Conservation (phyloP, 2,329 filamentous ascomycete genomes). For the Stemphylium vesicarium region DNA sequence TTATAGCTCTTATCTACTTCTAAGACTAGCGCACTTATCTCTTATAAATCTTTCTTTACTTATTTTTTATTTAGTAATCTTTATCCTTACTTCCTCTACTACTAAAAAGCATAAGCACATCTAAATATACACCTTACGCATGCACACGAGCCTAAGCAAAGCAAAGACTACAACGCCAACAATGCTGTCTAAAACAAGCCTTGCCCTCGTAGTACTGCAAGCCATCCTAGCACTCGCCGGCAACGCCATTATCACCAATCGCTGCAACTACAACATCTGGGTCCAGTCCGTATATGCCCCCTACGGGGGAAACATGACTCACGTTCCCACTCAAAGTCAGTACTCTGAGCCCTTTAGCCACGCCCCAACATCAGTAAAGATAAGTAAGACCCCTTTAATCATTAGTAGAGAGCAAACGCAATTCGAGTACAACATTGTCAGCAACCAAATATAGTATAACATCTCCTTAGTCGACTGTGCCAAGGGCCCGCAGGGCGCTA, state of each 20-base stretch:
- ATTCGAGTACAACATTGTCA: slow-evolving; percentile 33
- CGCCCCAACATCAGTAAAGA: slow-evolving; percentile 29
- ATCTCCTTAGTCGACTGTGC: slow-evolving; percentile 39
- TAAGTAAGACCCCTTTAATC: slow-evolving; percentile 33
- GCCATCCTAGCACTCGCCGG: slow-evolving; percentile 25
- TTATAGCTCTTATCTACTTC: too few species aligned
- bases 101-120: not conserved
- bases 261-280: slow-evolving; percentile 36
- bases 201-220: slow-evolving; percentile 21
- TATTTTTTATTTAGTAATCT: too few species aligned
- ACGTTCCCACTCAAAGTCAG: slow-evolving; percentile 24
- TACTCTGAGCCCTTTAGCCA: slow-evolving; percentile 27
- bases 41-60: too few species aligned
- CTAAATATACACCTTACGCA: not conserved
- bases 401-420: slow-evolving; percentile 31
- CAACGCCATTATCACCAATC: slow-evolving; percentile 33
- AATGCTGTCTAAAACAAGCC: slow-evolving; percentile 26
- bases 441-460: slow-evolving; percentile 30
- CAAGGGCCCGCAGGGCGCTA: slow-evolving; percentile 6
- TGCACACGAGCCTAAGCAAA: too few species aligned
- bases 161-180: not conserved
- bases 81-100: too few species aligned
- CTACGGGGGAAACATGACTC: slow-evolving; percentile 12
- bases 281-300: slow-evolving; percentile 29
- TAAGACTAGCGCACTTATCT: too few species aligned